Evolutionary conservation across 371 early-diverging fungal genomes (phyloP).

Genomic region (Actinomortierella wolfii): DNA sequence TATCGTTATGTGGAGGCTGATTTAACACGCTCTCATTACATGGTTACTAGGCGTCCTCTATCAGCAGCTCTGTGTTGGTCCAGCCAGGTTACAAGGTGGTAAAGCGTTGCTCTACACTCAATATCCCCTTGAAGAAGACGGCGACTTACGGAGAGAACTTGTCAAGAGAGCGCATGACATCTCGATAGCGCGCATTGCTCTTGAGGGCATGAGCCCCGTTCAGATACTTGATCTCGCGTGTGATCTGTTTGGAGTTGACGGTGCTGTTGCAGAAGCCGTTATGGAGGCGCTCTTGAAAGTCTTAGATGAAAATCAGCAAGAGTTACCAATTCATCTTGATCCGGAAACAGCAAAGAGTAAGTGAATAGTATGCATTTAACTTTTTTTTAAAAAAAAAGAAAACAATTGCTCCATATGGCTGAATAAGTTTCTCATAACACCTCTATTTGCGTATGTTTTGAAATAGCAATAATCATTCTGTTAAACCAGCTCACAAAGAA

Average conservation of each 20-base stretch:
- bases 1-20: too few relatives aligned
- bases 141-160: constrained; percentile 9
- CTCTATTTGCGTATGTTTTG: background rate
- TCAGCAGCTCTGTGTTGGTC: constrained; percentile 15
- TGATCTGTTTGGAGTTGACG: constrained; percentile 21
- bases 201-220: constrained; percentile 27
- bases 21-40: too few relatives aligned
- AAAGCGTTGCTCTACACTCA: constrained; percentile 3
- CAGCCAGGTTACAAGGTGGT: constrained; percentile 6
- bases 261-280: constrained; percentile 19
- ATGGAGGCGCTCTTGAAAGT: constrained; percentile 12
- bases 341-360: constrained; percentile 9
- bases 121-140: background rate
- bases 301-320: constrained; percentile 14
- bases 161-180: constrained; percentile 10
- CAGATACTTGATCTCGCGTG: constrained; percentile 22
- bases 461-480: constrained; percentile 12
- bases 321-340: constrained; percentile 23
- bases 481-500: constrained; percentile 27
- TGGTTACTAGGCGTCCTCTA: too few relatives aligned
- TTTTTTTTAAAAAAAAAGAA: background rate
- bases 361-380: background rate
- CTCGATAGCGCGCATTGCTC: constrained; percentile 12
- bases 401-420: too few relatives aligned
- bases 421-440: background rate